Conservation (phyloP, 1,284 basidiomycete species). For the Trichosporon coremiiforme region DNA sequence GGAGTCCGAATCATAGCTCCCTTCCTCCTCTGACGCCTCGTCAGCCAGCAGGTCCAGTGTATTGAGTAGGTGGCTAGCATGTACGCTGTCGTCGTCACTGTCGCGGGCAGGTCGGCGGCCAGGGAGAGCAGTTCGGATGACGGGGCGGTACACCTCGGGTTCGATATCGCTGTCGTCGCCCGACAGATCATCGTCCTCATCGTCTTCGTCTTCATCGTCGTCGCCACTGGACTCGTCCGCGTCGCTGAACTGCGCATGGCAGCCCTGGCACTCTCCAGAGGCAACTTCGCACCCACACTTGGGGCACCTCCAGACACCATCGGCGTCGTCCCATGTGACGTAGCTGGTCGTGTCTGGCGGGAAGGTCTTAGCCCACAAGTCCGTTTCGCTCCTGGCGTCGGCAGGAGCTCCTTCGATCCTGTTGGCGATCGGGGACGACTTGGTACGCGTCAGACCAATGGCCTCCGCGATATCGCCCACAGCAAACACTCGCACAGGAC, state of each 20-base stretch:
- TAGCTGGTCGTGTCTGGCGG: constrained; percentile 38
- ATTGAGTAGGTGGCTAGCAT: neutral
- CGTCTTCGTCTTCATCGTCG: constrained; percentile 15
- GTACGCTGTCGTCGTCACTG: constrained; percentile 11
- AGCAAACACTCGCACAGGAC: constrained; percentile 48
- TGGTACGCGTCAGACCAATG: constrained; percentile 36
- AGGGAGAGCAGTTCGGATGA: neutral
- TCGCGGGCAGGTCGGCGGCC: neutral
- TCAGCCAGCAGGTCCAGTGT: constrained; percentile 23
- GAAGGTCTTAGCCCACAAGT: constrained; percentile 45
- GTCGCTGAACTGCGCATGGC: constrained; percentile 39
- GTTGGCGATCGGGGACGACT: constrained; percentile 23
- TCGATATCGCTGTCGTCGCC: constrained; percentile 1
- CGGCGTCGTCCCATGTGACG: constrained; percentile 38
- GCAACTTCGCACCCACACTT: constrained; percentile 46
- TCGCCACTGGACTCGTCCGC: constrained; percentile 21
- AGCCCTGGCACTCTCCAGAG: constrained; percentile 40
- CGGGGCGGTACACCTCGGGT: neutral
- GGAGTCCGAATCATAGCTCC: constrained; percentile 2
- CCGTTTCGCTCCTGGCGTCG: constrained; percentile 21
- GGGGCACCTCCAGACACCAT: constrained; percentile 44
- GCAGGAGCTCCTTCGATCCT: constrained; percentile 13
- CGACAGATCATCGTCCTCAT: constrained; percentile 7
- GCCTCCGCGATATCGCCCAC: constrained; percentile 44
- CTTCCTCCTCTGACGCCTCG: constrained; percentile 10